phyloP scores from a whole-genome alignment of 768 basidiomycete species.

The Steccherinum ochraceum region DNA sequence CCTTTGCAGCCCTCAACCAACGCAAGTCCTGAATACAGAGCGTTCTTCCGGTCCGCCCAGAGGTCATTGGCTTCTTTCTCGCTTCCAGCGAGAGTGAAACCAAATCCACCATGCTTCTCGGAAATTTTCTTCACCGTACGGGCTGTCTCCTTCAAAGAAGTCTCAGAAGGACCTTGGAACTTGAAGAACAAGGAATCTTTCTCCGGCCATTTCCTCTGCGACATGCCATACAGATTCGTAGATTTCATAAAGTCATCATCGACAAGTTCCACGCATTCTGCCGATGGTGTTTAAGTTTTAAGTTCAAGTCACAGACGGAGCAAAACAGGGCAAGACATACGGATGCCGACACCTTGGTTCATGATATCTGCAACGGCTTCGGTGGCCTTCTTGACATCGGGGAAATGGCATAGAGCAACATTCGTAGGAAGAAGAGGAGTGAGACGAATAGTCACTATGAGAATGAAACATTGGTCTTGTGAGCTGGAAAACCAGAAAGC shows the following conservation, averaged over 20 bases:
- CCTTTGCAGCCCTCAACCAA: slow-evolving; percentile 56
- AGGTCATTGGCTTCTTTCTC: slow-evolving; percentile 71
- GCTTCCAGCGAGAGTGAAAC: slow-evolving; percentile 67
- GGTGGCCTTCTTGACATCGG: slow-evolving; percentile 69
- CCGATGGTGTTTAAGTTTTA: slow-evolving; percentile 16
- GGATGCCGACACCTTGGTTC: slow-evolving; percentile 17
- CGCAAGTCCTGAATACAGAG: slow-evolving; percentile 64
- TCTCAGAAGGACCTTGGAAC: slow-evolving; percentile 64
- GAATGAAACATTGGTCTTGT: too few species aligned
- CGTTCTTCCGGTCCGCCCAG: slow-evolving; percentile 86
- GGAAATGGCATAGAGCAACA: slow-evolving; percentile 87
- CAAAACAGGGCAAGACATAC: slow-evolving; percentile 6
- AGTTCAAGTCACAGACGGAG: slow-evolving; percentile 37
- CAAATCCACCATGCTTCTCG: slow-evolving; percentile 57
- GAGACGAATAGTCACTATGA: slow-evolving; percentile 70
- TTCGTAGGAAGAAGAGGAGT: slow-evolving; percentile 76
- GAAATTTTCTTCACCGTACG: slow-evolving; percentile 55
- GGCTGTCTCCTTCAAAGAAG: slow-evolving; percentile 51
- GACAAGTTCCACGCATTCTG: slow-evolving; percentile 85
- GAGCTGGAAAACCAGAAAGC: neutral
- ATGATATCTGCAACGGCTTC: slow-evolving; percentile 79
- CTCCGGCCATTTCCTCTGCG: slow-evolving; percentile 47
- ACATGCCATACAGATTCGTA: slow-evolving; percentile 12
- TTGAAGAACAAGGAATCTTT: slow-evolving; percentile 88
- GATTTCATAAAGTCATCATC: slow-evolving; percentile 34